Conservation (phyloP, 805 yeast species). For the Priceomyces fermenticarens region DNA sequence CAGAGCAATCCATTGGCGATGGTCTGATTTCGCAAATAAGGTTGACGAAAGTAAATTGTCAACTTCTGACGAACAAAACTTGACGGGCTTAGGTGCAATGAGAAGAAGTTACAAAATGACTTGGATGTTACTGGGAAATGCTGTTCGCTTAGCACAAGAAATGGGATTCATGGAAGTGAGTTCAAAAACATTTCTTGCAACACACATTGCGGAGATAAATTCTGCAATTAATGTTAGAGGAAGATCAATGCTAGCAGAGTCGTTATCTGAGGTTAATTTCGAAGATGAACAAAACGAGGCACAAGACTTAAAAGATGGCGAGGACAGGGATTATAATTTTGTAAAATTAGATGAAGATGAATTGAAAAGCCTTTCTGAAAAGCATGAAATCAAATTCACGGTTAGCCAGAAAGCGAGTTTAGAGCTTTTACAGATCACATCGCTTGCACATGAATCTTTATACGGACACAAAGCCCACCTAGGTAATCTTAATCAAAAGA, state of each 20-base stretch:
- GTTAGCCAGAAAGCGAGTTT: slow-evolving; percentile 69
- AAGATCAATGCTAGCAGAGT: slow-evolving; percentile 71
- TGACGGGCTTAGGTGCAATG: slow-evolving; percentile 80
- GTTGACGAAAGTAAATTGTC: slow-evolving; percentile 39
- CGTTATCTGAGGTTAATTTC: slow-evolving; percentile 64
- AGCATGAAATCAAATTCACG: slow-evolving; percentile 50
- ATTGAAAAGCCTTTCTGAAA: slow-evolving; percentile 19
- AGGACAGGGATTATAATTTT: slow-evolving; percentile 24
- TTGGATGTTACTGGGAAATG: slow-evolving; percentile 90
- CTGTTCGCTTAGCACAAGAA: slow-evolving; percentile 82
- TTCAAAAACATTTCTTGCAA: slow-evolving; percentile 72
- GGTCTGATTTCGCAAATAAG: slow-evolving; percentile 78
- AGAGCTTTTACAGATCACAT: slow-evolving; percentile 73
- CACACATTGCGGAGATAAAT: slow-evolving; percentile 80
- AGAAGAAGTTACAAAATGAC: slow-evolving; percentile 86
- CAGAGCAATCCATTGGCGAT: slow-evolving; percentile 84
- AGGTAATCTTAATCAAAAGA: slow-evolving; percentile 52
- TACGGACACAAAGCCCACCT: slow-evolving; percentile 64
- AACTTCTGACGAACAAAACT: slow-evolving; percentile 35
- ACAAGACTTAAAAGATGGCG: slow-evolving; percentile 22
- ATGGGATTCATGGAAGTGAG: slow-evolving; percentile 76
- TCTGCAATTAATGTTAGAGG: slow-evolving; percentile 80
- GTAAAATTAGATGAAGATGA: slow-evolving; percentile 34
- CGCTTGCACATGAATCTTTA: slow-evolving; percentile 79
- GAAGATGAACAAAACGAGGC: slow-evolving; percentile 21